Evolutionary conservation across 2,329 filamentous ascomycete genomes (phyloP), one percentile per base, ranked within the genome.

Genomic region (Pleomassaria siparia): DNA sequence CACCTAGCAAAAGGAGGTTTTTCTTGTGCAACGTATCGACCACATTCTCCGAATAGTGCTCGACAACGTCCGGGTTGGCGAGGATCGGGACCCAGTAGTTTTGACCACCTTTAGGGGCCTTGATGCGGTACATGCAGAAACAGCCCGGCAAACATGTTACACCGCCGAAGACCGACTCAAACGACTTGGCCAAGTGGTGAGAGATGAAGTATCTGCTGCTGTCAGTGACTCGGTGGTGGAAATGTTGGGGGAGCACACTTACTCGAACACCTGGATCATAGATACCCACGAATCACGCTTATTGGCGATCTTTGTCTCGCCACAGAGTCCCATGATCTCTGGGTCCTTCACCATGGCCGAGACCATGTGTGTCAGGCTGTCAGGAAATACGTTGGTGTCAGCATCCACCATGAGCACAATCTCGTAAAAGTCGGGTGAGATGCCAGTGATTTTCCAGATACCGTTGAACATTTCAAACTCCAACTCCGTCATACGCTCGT

Each of bases 101-200:
- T 71, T 97, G 91, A 21, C 88, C 92, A 56, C 94, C 94, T 76
- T 99, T 99, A 51, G 94, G 95, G 24, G 94, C 89, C 76, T 99
- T 99, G 82, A 99, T 97, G 65, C 94, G 89, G 78, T 99, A 99
- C 95, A 99, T 99, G 80, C 91, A 96, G 85, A 99, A 99, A 79
- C 94, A 99, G 56, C 94, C 94, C 13, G 94, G 94, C 60, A 99
- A 80, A 80, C 94, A 99, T 55, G 94, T 99, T 51, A 99, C 94
- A 87, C 94, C 94, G 74, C 94, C 94, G 73, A 99, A 99, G 57
- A 96, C 88, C 1, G 91, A 96, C 73, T 99, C 94, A 74, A 99
- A 99, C 3, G 92, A 91, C 75, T 99, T 99, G 64, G 91, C 84
- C 63, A 95, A 81, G 71, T 99, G 95, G 72, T 99, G 94, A 2